Evolutionary conservation across 257 asterid species (phyloP).

Genomic region (Nemophila menziesii): DNA sequence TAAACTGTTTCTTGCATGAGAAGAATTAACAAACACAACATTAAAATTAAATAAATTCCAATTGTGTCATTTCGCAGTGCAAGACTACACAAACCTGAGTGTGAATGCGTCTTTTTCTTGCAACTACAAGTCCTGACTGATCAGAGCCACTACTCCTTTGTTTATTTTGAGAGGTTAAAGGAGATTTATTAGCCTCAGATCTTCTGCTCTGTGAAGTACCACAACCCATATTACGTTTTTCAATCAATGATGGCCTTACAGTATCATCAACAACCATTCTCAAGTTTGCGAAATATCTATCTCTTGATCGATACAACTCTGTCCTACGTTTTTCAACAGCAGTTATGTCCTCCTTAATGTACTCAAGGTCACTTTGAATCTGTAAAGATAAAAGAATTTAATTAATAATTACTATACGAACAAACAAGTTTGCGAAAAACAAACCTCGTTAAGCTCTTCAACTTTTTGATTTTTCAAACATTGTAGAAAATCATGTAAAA

Average conservation of each 20-base stretch:
- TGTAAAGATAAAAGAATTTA: conserved; percentile 20
- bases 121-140: conserved; percentile 48
- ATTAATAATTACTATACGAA: conserved; percentile 6
- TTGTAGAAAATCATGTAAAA: conserved; percentile 64
- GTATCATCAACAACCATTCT: conserved; percentile 39
- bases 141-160: conserved; percentile 46
- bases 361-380: conserved; percentile 71
- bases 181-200: conserved; percentile 43
- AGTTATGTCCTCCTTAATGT: conserved; percentile 71
- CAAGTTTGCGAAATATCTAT: conserved; percentile 46
- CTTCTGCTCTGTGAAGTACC: conserved; percentile 25
- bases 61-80: background rate
- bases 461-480: conserved; percentile 62
- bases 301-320: conserved; percentile 58
- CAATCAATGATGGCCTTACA: conserved; percentile 33
- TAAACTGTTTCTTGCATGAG: conserved; percentile 58
- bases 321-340: conserved; percentile 68
- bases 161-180: conserved; percentile 31
- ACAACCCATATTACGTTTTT: conserved; percentile 32
- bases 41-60: background rate
- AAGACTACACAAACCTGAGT: conserved; percentile 45
- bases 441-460: conserved; percentile 85
- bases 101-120: conserved; percentile 65
- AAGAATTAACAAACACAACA: conserved; percentile 3
- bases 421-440: conserved; percentile 15